Evolutionary conservation across 768 basidiomycete species (phyloP), one percentile per base, ranked within the genome.

Genomic region (Flagelloscypha sp.): DNA sequence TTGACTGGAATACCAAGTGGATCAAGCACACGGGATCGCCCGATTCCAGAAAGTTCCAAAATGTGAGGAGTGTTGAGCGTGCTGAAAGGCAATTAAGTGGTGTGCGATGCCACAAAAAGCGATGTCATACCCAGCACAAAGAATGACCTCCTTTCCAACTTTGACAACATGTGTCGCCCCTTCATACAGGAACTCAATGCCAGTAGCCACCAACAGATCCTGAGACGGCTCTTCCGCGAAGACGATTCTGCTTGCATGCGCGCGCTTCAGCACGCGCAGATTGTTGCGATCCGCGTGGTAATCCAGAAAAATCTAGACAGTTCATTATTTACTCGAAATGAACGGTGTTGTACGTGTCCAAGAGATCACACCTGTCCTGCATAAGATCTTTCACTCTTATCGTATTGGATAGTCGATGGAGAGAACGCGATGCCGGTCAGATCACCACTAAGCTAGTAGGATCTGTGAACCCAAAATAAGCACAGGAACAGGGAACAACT

Each of bases 21-120:
- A 5, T 25, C 13, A 28, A 56, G 34, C 10, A 48, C 17, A 18
- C 37, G 17, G 20, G 41, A 12, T 33, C 47, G 33, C 4, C 53
- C 53, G 24, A 55, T 45, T 2, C 52, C 52, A 33, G 43, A 47
- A 11, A 53, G 23, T 24, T 47, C 48, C 5, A 52, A 41, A 7
- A 58, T 37, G 38, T 55, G 53, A 10, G 49, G 42, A 2, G 40
- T 48, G 23, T 50, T 31, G 27, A 43, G 24, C 8, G 44, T 19
- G 25, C 51, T 25, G 3, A 31, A n/a, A 9, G n/a, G 6, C 24
- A 27, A 24, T 20, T 21, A 1, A 17, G 16, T 10, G 9, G 8
- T 3, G 17, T 12, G 11, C 15, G 30, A 18, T 3, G 7, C 6
- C 11, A 5, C 6, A 7, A 16, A 17, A 35, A n/a, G 6, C 3